Evolutionary conservation across 345 rosid genomes (phyloP).

Genomic region (Boechera retrofracta): DNA sequence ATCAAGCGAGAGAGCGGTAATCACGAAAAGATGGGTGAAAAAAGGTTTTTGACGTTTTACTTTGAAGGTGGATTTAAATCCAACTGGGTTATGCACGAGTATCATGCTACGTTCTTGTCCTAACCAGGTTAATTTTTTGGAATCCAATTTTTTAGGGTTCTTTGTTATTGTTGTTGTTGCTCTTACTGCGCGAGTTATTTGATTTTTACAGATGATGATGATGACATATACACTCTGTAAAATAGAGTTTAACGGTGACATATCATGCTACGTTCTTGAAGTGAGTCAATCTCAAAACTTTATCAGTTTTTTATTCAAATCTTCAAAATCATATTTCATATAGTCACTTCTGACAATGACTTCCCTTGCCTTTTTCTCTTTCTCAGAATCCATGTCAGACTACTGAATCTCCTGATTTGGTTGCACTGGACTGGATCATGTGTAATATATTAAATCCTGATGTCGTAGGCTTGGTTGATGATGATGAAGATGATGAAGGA

Average conservation of each 20-base stretch:
- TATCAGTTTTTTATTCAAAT: neutral
- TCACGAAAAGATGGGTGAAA: too few species aligned
- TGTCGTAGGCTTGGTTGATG: too few species aligned
- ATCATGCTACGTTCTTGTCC: conserved; percentile 9
- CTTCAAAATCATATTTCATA: neutral
- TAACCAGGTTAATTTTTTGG: neutral
- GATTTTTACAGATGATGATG: conserved; percentile 10
- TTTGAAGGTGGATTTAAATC: conserved; percentile 20
- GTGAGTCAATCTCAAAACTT: neutral
- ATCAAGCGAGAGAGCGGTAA: too few species aligned
- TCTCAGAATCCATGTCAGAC: neutral
- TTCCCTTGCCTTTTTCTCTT: too few species aligned
- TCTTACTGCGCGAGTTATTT: neutral
- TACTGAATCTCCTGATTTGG: neutral
- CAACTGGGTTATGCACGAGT: conserved; percentile 47
- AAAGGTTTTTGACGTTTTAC: too few species aligned
- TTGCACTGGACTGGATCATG: too few species aligned
- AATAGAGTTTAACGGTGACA: conserved; percentile 38
- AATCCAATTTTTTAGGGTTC: neutral
- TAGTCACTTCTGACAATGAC: too few species aligned
- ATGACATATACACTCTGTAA: conserved; percentile 42
- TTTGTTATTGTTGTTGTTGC: neutral
- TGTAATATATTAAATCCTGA: too few species aligned
- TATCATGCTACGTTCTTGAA: too few species aligned
- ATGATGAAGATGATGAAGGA: too few species aligned